Base-by-base conservation (phyloP, 2,329 filamentous ascomycete genomes). In the Westerdykella aurantiaca region DNA sequence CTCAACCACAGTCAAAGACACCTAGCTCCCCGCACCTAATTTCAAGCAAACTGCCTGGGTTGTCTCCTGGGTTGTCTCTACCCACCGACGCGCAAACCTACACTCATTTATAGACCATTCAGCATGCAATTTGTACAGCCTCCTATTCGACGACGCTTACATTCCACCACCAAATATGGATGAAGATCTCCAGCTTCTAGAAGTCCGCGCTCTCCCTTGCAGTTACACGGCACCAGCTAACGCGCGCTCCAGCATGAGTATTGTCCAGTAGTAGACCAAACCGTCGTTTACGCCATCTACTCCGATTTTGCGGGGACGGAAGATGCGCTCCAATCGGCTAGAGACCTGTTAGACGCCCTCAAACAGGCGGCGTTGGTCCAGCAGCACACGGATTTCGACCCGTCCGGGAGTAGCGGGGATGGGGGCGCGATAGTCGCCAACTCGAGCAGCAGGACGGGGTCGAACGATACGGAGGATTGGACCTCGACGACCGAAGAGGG, bases 381-480 rank as follows among this genome's bases (percentile, higher is more conserved):
- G 61, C 86, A 93, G 58, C 78, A 81, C 13, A 82, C 80, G 9
- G 82, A 82, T 0, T 95, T 95, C 59, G 88, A 93, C 52, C 80
- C 86, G 0, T 88, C 85, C 25, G 88, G 85, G 2, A 79, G 83
- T 21, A 78, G 81, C 22, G 77, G 75, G 11, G 55, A 49, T 47
- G 33, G n/a, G 9, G 33, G 17, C n/a, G 49, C 51, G 6, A 39
- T 49, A 17, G 46, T 51, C 17, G 47, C 51, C 4, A 56, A 48
- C 35, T 35, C 33, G n/a, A 14, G n/a, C 7, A 45, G 44, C 39
- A 56, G 58, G 35, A 43, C 47, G 23, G 48, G 44, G 37, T 53
- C 52, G 22, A 44, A 47, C 25, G 61, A 61, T 42, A 52, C 56
- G 16, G 58, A 64, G 18, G 33, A 35, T 35, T 14, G n/a, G n/a